Base-by-base conservation (phyloP, 2,329 filamentous ascomycete species). In the Penicillium sp. region DNA sequence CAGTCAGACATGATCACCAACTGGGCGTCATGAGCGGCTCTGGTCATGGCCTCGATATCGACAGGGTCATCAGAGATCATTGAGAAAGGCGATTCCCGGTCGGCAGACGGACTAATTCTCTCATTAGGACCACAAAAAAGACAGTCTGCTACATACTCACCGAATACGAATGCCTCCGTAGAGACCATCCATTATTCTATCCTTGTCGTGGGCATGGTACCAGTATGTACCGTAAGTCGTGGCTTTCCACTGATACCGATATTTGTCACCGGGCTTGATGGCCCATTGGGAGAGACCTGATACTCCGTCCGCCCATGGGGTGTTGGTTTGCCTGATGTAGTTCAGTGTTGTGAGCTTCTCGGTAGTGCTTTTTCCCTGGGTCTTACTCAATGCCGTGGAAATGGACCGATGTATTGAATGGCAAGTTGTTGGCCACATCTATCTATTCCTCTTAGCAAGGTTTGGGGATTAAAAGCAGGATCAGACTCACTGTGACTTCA, bases 141-240 rank as follows among this genome's bases (percentile, higher is more conserved):
- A 35, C 34, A n/a, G 16, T 16, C 68, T 67, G 29, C 65, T 59
- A 31, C 34, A 49, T 18, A 68, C 69, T 1, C 74, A 68, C 20
- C 67, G 76, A 31, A 86, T 80, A 7, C 80, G 59, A 1, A 87
- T 79, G 2, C 82, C 70, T 0, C 84, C 85, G 48, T 80, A 83
- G 11, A 85, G 69, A 0, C 85, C 85, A 61, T 87, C 84, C 48
- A 83, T 79, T 11, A 86, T 78, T 57, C 85, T 82, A 2, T 78
- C 77, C 2, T 73, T 69, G 24, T 35, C 74, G 60, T 86, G 84
- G 0, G 81, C 78, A 67, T 86, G 84, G 60, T 85, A 86, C 76
- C 81, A 85, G 70, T 81, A 83, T 53, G 76, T 80, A 16, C 84
- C 84, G 61, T 82, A 78, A 47, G 83, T 78, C 0, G 76, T 77